These are phyloP conservation scores for Hygrophila difformis DNA, from an alignment of 257 asterid species.

Conservation along the genomic window DNA sequence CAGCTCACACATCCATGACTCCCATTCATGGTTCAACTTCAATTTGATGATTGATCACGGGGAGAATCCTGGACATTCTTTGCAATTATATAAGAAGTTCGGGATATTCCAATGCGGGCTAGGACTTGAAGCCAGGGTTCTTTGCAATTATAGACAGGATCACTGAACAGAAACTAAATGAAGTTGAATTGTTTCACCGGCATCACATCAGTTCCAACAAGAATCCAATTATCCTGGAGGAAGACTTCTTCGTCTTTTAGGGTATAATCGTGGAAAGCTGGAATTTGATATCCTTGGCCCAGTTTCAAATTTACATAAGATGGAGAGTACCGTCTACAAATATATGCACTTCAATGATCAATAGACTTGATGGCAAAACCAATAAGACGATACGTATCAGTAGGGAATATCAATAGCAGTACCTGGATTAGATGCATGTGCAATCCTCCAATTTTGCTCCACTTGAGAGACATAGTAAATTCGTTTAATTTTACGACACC, in stretches of 20 bases:
- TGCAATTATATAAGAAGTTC: no score
- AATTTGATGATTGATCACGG: no score
- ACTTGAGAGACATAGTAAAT: conserved; percentile 57
- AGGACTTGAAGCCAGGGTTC: no score
- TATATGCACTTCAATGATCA: conserved; percentile 4
- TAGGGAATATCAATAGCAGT: neutral
- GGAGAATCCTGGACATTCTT: no score
- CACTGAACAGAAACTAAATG: conserved; percentile 9
- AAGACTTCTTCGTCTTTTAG: conserved; percentile 48
- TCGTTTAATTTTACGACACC: conserved; percentile 53
- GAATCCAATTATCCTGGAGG: conserved; percentile 47
- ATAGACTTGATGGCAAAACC: neutral
- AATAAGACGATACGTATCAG: neutral
- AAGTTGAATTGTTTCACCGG: conserved; percentile 23
- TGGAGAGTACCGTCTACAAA: conserved; percentile 57
- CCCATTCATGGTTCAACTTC: no score
- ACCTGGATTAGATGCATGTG: conserved; percentile 82
- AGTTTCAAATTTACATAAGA: conserved; percentile 51
- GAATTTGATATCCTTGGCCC: conserved; percentile 47
- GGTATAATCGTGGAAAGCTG: conserved; percentile 53
- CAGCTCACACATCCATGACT: no score
- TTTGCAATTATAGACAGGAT: no score
- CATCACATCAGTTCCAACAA: conserved; percentile 46
- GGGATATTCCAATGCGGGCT: no score
- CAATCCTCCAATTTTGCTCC: conserved; percentile 83